Conservation (phyloP, 2,329 filamentous ascomycete genomes). For the Rhexocercosporidium sp. region DNA sequence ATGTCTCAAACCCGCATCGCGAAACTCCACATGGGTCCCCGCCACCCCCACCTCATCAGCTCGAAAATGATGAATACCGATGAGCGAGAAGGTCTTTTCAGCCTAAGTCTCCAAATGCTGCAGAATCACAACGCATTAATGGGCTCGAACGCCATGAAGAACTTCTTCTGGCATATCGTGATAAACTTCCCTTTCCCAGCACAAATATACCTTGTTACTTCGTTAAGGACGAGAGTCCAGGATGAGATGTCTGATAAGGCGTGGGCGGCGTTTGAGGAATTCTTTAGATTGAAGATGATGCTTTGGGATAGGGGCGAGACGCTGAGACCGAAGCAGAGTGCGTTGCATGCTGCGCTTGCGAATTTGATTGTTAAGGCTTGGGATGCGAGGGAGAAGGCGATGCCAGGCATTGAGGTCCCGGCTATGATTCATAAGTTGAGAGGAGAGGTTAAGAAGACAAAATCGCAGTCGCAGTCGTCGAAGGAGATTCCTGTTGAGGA, state of each 20-base stretch:
- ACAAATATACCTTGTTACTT: slow-evolving; percentile 38
- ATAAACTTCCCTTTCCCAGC: slow-evolving; percentile 42
- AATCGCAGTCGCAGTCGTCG: background rate
- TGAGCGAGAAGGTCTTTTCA: slow-evolving; percentile 28
- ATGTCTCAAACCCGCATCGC: slow-evolving; percentile 22
- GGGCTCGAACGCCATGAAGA: slow-evolving; percentile 28
- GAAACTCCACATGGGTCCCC: slow-evolving; percentile 34
- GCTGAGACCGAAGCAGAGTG: slow-evolving; percentile 6
- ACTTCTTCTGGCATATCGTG: slow-evolving; percentile 41
- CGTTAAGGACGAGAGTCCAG: slow-evolving; percentile 32
- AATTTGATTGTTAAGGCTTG: slow-evolving; percentile 36
- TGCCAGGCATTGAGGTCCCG: slow-evolving; percentile 12
- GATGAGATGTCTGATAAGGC: slow-evolving; percentile 35
- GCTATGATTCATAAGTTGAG: slow-evolving; percentile 12
- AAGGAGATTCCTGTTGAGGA: background rate
- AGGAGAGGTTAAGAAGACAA: slow-evolving; percentile 6
- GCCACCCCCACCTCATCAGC: slow-evolving; percentile 27
- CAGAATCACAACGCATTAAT: slow-evolving; percentile 41
- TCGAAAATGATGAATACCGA: slow-evolving; percentile 21
- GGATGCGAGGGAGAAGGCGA: slow-evolving; percentile 32
- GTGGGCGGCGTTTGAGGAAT: slow-evolving; percentile 30
- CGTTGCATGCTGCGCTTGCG: slow-evolving; percentile 30
- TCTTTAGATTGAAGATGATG: slow-evolving; percentile 14
- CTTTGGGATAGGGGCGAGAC: background rate
- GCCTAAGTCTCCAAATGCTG: slow-evolving; percentile 23